Evolutionary conservation across 192 early-diverging fungal species (phyloP), one percentile per base, ranked within the genome.

Genomic region (Podila clonocystis): DNA sequence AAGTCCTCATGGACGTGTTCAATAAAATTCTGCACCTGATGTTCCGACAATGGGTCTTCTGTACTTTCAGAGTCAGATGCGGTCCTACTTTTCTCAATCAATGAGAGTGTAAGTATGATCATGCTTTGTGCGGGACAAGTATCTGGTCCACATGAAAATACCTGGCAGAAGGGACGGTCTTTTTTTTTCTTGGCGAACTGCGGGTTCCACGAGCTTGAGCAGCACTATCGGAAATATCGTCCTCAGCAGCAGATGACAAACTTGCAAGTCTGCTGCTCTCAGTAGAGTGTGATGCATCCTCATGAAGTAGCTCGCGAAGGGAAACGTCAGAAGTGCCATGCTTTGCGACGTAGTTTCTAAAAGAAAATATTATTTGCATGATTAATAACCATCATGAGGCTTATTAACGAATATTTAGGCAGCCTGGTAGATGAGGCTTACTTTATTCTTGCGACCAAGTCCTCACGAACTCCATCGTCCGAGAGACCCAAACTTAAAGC

Each of bases 401-500:
- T n/a, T 50, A 30, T 11, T 22, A 38, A 6, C 31, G 5, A 20
- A 28, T 24, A 50, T 26, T 5, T 58, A 45, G 5, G 50, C 20
- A 7, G 50, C 17, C 28, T 33, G 50, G 15, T 6, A 19, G 26
- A 34, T 20, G 20, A 30, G 13, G 3, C 67, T 62, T 72, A 72
- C 70, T 15, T 63, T 31, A 72, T 72, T 19, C 70, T 36, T 24
- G 62, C 62, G 12, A 72, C 61, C 8, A 72, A 49, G 9, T 72
- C 70, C 48, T 72, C 70, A 15, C 70, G 70, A 17, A 72, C 33
- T 29, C 70, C 70, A 6, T 72, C 61, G 22, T 19, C 50, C 0
- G 70, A 50, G 8, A 72, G 70, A n/a, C 70, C 70, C 29, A 72
- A 30, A 34, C 49, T 72, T 0, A 61, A 26, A 45, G 70, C 70